Evolutionary conservation across 495 filamentous ascomycete genomes (phyloP), one percentile per base, ranked within the genome.

Genomic region (Sordaria brevicollis): DNA sequence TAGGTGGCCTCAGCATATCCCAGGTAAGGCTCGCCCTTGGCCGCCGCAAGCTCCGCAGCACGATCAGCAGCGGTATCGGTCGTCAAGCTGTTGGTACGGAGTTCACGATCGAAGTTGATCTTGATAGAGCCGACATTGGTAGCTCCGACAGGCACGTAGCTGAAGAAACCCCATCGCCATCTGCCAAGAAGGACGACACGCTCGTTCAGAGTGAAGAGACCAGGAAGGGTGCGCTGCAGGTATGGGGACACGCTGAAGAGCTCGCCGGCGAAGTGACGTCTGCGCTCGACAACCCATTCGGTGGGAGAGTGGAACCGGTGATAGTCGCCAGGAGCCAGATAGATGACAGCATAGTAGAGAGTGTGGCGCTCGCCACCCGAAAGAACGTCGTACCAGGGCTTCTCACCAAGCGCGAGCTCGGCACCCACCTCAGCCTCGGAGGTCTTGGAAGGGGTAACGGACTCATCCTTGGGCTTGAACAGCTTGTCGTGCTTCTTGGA

Each of bases 71-170:
- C 92, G 1, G 94, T 98, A 67, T 98, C 93, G 9, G 93, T 96
- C 0, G 89, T 88, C 37, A 98, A 83, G 71, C 88, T 91, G 79
- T 99, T 99, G 36, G 95, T 99, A 68, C 93, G 88, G 68, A 99
- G 82, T 78, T 99, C 96, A 69, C 89, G 85, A 79, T 99, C 95
- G 77, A 99, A 99, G 81, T 99, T 97, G 81, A 99, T 89, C 79
- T 91, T 91, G 81, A 99, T 98, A 43, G 91, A 94, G 66, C 95
- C 95, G 65, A 99, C 95, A 76, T 99, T 99, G n/a, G 95, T 99
- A 13, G 95, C 95, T 70, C 95, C 95, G 35, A 99, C 94, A 19
- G 96, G 94, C 0, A 91, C 95, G 81, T 92, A 96, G 75, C 90
- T 92, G 83, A 98, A 98, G 86, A 99, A 97, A 13, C 95, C 95